Conservation (phyloP, 208 protist species). For the Trypanosoma theileri region DNA sequence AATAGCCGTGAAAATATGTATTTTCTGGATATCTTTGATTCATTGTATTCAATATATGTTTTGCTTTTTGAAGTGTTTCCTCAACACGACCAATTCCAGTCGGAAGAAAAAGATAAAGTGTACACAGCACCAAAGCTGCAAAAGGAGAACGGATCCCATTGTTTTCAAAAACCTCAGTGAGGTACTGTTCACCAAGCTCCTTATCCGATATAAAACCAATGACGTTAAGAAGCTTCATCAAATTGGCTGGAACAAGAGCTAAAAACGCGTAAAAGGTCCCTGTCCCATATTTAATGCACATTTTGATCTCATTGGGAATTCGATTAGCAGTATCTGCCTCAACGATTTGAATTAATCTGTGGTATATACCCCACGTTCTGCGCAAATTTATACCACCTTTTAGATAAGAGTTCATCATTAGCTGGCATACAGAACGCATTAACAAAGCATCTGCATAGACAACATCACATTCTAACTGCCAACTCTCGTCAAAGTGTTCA, state of each 20-base stretch:
- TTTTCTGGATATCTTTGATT: slow-evolving; percentile 84
- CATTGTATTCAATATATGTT: slow-evolving; percentile 77
- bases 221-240: slow-evolving; percentile 89
- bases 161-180: slow-evolving; percentile 87
- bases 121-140: slow-evolving; percentile 84
- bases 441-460: slow-evolving; percentile 88
- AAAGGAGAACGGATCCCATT: slow-evolving; percentile 87
- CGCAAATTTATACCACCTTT: slow-evolving; percentile 89
- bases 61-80: slow-evolving; percentile 72
- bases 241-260: slow-evolving; percentile 78
- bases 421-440: slow-evolving; percentile 76
- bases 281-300: slow-evolving; percentile 88
- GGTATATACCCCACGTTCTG: slow-evolving; percentile 86
- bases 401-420: slow-evolving; percentile 92
- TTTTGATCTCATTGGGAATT: slow-evolving; percentile 82
- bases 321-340: slow-evolving; percentile 70
- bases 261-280: slow-evolving; percentile 90
- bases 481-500: slow-evolving; percentile 61
- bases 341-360: slow-evolving; percentile 61
- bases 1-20: slow-evolving; percentile 91
- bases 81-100: slow-evolving; percentile 80
- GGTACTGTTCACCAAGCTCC: slow-evolving; percentile 89
- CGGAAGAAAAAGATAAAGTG: slow-evolving; percentile 89
- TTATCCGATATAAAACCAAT: slow-evolving; percentile 91
- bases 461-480: slow-evolving; percentile 91